A percentile compares a stretch with the other conserved stretches of the same genome.
Conservation (phyloP, 2,329 filamentous ascomycete genomes). For the Metarhizium album region DNA sequence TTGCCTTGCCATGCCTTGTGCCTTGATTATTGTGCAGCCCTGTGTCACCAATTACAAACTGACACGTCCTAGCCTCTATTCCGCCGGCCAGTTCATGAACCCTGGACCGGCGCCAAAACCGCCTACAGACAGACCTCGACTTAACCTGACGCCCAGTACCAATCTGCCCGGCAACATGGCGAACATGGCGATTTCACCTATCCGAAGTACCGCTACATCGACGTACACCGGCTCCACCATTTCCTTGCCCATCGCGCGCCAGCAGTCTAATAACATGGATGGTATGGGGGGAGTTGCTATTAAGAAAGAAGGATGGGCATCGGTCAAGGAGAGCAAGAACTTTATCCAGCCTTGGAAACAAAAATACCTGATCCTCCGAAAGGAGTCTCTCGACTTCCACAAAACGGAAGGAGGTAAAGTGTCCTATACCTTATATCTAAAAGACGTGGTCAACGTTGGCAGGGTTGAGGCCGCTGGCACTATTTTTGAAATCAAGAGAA, state of each 20-base stretch:
- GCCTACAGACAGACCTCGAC: conserved; percentile 70
- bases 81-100: conserved; percentile 77
- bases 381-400: conserved; percentile 88
- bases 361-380: conserved; percentile 82
- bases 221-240: conserved; percentile 64
- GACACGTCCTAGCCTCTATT: conserved; percentile 37
- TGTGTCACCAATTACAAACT: conserved; percentile 3
- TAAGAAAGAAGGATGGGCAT: conserved; percentile 73
- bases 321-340: conserved; percentile 83
- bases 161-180: conserved; percentile 70
- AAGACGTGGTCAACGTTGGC: conserved; percentile 81
- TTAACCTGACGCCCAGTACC: conserved; percentile 67
- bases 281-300: conserved; percentile 59
- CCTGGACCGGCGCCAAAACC: conserved; percentile 88
- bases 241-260: conserved; percentile 55
- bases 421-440: conserved; percentile 72
- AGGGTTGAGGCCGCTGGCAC: conserved; percentile 85
- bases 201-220: conserved; percentile 53
- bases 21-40: background rate
- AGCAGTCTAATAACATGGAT: conserved; percentile 49
- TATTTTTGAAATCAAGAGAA: conserved; percentile 86
- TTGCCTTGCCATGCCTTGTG: background rate
- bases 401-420: conserved; percentile 85
- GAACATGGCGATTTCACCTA: conserved; percentile 64
- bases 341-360: conserved; percentile 82